A percentile compares a stretch with the other conserved stretches of the same genome.
Evolutionary conservation across 1,284 basidiomycete species (phyloP).

Genomic region (Puccinia hordei): DNA sequence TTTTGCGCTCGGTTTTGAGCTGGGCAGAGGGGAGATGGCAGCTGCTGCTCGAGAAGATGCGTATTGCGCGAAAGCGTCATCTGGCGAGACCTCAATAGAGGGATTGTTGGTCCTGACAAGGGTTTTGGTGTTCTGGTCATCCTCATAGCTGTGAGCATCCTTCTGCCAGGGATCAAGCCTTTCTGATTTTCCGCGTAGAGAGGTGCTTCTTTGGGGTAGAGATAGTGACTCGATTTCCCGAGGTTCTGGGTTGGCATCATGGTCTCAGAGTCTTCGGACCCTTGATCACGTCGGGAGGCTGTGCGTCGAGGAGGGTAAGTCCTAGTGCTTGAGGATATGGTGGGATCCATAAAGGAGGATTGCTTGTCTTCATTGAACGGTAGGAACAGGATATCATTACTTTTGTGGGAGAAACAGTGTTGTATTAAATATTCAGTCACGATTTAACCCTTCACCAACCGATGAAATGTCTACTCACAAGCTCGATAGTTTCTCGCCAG

Average conservation of each 20-base stretch:
- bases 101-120: no score
- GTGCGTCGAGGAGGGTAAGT: neutral
- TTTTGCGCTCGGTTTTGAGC: no score
- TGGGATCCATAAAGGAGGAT: neutral
- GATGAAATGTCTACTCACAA: neutral
- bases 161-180: neutral
- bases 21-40: neutral
- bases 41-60: slow-evolving; percentile 26
- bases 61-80: slow-evolving; percentile 20
- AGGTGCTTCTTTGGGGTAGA: neutral
- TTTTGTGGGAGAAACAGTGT: neutral
- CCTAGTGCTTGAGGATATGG: neutral
- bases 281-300: neutral
- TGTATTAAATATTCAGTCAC: neutral
- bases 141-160: neutral
- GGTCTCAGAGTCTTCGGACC: neutral
- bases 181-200: neutral
- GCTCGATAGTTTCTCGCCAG: slow-evolving; percentile 1
- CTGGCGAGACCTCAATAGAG: neutral
- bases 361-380: neutral
- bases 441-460: neutral
- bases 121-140: neutral
- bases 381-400: neutral
- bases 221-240: neutral
- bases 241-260: neutral